Conservation (phyloP, 2,329 filamentous ascomycete genomes). For the Cercospora sp. region DNA sequence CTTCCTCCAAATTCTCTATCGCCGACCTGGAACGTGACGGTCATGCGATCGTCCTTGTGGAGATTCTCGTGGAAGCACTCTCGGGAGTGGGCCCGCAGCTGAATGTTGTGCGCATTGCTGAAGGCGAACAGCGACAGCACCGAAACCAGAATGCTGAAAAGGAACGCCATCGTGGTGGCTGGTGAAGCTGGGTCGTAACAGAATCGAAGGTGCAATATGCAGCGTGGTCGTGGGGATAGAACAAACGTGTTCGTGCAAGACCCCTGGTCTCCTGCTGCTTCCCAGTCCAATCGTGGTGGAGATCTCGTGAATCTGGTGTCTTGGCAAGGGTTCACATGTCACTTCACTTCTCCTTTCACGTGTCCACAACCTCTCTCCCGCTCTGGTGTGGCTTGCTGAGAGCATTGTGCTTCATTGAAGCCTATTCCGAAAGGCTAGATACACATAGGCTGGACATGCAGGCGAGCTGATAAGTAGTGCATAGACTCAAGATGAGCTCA, state of each 20-base stretch:
- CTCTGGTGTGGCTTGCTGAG: neutral
- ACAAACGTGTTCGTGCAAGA: constrained; percentile 12
- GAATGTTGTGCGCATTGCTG: constrained; percentile 86
- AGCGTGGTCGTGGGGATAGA: neutral
- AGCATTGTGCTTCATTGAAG: neutral
- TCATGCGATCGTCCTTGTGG: constrained; percentile 96
- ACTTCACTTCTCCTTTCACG: constrained; percentile 19
- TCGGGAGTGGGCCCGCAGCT: constrained; percentile 85
- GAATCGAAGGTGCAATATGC: constrained; percentile 14
- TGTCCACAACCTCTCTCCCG: neutral
- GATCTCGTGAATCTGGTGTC: constrained; percentile 9
- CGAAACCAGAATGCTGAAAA: constrained; percentile 42
- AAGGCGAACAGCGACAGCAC: constrained; percentile 62
- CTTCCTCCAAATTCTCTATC: constrained; percentile 93
- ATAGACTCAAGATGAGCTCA: neutral
- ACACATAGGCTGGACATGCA: neutral
- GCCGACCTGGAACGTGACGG: constrained; percentile 95
- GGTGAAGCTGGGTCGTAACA: neutral
- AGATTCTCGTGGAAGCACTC: constrained; percentile 97
- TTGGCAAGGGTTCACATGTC: constrained; percentile 4
- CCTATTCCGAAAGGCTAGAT: neutral
- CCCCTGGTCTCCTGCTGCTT: constrained; percentile 2
- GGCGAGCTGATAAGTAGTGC: neutral
- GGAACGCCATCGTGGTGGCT: constrained; percentile 34
- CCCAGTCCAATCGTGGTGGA: neutral